phyloP scores from a whole-genome alignment of 768 basidiomycete species.

The Boletus pseudo-olivaceus region DNA sequence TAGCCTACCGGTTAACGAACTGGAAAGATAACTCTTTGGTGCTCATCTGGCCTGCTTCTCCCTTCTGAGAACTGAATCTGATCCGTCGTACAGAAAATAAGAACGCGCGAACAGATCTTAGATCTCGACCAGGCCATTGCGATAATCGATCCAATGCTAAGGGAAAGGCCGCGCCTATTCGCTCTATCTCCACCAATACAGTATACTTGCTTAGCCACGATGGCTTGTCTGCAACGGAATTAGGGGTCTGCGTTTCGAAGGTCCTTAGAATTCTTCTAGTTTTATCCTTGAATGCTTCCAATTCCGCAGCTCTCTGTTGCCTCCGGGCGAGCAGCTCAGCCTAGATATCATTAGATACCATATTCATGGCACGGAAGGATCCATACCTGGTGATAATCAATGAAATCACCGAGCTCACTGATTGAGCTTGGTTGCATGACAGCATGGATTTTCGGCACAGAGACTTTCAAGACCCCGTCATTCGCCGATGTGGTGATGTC shows the following conservation, averaged over 20 bases:
- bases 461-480: slow-evolving; percentile 43
- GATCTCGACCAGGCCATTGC: slow-evolving; percentile 36
- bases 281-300: slow-evolving; percentile 82
- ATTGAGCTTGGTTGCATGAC: slow-evolving; percentile 94
- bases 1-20: slow-evolving; percentile 69
- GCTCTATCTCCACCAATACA: slow-evolving; percentile 52
- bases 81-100: slow-evolving; percentile 79
- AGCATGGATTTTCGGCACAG: slow-evolving; percentile 78
- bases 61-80: slow-evolving; percentile 66
- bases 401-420: slow-evolving; percentile 83
- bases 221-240: slow-evolving; percentile 20
- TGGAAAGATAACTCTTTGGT: slow-evolving; percentile 79
- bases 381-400: slow-evolving; percentile 77
- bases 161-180: slow-evolving; percentile 90
- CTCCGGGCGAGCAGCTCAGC: slow-evolving; percentile 71
- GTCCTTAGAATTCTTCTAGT: slow-evolving; percentile 68
- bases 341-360: slow-evolving; percentile 36
- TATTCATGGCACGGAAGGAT: neutral
- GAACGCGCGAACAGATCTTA: slow-evolving; percentile 66
- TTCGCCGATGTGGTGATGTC: slow-evolving; percentile 56
- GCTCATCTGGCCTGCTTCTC: slow-evolving; percentile 72
- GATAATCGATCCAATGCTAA: slow-evolving; percentile 58
- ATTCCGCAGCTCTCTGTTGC: slow-evolving; percentile 71
- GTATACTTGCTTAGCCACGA: slow-evolving; percentile 57
- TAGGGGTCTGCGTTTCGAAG: slow-evolving; percentile 59